phyloP scores from a whole-genome alignment of 1,284 basidiomycete species.

The Ustilago tritici region DNA sequence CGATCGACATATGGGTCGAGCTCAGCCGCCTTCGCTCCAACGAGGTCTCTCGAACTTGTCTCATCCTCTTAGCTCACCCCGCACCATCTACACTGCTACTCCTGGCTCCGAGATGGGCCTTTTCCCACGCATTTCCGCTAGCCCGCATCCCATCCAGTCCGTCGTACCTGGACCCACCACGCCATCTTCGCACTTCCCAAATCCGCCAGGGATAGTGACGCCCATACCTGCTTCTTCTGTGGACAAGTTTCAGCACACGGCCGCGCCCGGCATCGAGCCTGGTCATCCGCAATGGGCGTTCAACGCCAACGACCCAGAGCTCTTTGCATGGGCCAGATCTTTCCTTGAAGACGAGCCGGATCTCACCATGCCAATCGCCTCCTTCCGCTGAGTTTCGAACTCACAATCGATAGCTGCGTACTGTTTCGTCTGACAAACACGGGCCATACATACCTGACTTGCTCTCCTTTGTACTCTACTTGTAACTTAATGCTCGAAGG shows the following conservation, averaged over 20 bases:
- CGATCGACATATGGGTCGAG: conserved; percentile 12
- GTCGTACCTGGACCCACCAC: conserved; percentile 13
- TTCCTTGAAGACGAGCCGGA: conserved; percentile 44
- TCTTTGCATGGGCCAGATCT: conserved; percentile 43
- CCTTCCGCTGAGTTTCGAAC: conserved; percentile 16
- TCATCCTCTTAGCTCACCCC: conserved; percentile 35
- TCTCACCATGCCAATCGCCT: conserved; percentile 17
- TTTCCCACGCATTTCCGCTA: conserved; percentile 25
- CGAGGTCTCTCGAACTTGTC: conserved; percentile 15
- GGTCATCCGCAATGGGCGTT: conserved; percentile 39
- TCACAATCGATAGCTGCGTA: not conserved
- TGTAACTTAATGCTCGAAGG: not conserved
- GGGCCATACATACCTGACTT: not conserved
- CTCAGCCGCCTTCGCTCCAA: conserved; percentile 19
- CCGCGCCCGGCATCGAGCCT: conserved; percentile 21
- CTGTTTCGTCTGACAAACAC: not conserved
- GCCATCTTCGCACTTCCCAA: conserved; percentile 27
- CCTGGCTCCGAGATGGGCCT: conserved; percentile 18
- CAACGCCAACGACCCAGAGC: conserved; percentile 39
- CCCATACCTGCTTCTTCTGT: not conserved
- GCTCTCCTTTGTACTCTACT: not conserved
- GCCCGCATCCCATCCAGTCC: conserved; percentile 14
- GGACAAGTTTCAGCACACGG: conserved; percentile 21
- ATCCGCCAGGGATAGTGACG: conserved; percentile 6
- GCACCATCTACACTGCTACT: conserved; percentile 33